phyloP scores from a whole-genome alignment of 169 alveolate genomes.

The Plasmodium reichenowi region DNA sequence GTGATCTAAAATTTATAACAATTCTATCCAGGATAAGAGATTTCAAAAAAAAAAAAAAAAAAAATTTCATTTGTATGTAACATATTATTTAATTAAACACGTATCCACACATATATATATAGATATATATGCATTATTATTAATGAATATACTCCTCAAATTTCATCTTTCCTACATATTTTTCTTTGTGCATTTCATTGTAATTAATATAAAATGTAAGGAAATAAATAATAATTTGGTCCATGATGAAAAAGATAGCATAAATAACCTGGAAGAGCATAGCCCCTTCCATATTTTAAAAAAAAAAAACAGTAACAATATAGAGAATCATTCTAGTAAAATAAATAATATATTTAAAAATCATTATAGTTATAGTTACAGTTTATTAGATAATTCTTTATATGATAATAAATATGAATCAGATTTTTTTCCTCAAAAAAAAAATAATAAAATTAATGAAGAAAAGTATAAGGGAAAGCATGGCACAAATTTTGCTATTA shows the following conservation, averaged over 20 bases:
- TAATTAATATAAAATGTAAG: constrained; percentile 52
- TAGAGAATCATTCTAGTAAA: constrained; percentile 19
- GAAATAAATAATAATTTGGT: constrained; percentile 7
- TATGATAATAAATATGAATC: constrained; percentile 14
- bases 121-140: neutral
- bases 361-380: neutral
- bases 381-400: constrained; percentile 18
- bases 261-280: neutral
- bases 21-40: neutral
- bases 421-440: neutral
- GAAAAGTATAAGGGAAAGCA: neutral
- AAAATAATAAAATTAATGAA: constrained; percentile 2
- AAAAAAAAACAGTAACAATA: constrained; percentile 34
- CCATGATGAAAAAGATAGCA: constrained; percentile 9
- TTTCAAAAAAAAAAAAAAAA: constrained; percentile 24
- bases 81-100: too few relatives aligned
- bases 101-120: too few relatives aligned
- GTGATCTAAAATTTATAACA: too few relatives aligned
- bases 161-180: constrained; percentile 16
- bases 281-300: constrained; percentile 19
- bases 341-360: constrained; percentile 23
- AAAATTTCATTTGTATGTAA: neutral
- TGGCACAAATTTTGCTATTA: constrained; percentile 19
- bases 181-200: constrained; percentile 11
- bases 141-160: constrained; percentile 43